These are phyloP conservation scores for Psilocybe sp. DNA, from an alignment of 768 basidiomycete species.

Conservation along the genomic window DNA sequence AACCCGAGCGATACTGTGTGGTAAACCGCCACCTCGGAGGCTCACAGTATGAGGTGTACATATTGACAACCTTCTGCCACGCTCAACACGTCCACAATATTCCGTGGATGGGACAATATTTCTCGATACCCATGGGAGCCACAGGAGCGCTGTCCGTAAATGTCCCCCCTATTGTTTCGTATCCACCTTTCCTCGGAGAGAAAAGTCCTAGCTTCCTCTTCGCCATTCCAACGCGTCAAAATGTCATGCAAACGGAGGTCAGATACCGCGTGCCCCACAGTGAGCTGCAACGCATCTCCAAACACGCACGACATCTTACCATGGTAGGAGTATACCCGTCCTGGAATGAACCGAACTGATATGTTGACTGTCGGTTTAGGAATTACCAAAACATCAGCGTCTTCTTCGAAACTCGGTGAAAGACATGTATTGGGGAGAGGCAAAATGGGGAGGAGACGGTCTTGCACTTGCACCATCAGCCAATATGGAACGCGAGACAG, in stretches of 20 bases:
- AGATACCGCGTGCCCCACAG: constrained; percentile 18
- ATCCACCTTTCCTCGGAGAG: constrained; percentile 23
- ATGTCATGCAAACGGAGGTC: constrained; percentile 11
- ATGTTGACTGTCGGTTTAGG: too few relatives aligned
- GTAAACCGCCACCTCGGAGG: constrained; percentile 27
- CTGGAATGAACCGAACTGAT: too few relatives aligned
- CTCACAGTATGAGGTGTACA: constrained; percentile 32
- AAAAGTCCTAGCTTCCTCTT: constrained; percentile 26
- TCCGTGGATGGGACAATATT: constrained; percentile 24
- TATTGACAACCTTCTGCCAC: constrained; percentile 31
- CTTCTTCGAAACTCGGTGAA: constrained; percentile 4
- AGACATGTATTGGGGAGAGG: not conserved
- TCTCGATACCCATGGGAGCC: constrained; percentile 33
- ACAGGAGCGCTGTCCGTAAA: constrained; percentile 25
- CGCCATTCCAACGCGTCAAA: constrained; percentile 26
- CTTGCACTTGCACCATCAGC: too few relatives aligned
- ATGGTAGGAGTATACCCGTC: too few relatives aligned
- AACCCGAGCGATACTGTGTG: constrained; percentile 30
- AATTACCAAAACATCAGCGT: not conserved
- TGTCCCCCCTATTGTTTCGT: constrained; percentile 23
- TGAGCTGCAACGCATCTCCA: constrained; percentile 23
- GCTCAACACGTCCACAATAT: constrained; percentile 21
- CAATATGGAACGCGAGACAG: too few relatives aligned
- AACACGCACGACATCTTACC: too few relatives aligned
- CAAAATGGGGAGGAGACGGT: too few relatives aligned